These are phyloP conservation scores for Fragaria vesca DNA, from an alignment of 306 rosid genomes.

Conservation along the genomic window DNA sequence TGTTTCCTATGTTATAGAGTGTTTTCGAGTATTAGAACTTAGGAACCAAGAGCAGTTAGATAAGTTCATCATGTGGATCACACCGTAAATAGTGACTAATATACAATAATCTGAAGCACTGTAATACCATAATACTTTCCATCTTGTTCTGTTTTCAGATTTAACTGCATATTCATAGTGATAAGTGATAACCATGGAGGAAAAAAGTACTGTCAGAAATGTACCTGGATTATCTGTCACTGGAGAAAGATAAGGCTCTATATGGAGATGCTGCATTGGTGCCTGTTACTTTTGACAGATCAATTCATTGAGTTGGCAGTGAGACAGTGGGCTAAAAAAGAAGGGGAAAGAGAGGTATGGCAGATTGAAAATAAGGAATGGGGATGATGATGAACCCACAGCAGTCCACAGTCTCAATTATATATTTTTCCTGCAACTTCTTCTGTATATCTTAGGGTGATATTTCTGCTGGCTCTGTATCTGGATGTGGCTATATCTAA, in stretches of 20 bases:
- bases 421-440: slow-evolving; percentile 30
- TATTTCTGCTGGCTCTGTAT: slow-evolving; percentile 18
- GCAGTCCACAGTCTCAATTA: slow-evolving; percentile 32
- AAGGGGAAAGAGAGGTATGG: slow-evolving; percentile 9
- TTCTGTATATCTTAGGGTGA: slow-evolving; percentile 1
- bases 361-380: slow-evolving; percentile 7
- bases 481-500: neutral
- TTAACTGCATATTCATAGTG: slow-evolving; percentile 15
- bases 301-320: slow-evolving; percentile 34
- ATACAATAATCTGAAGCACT: too few relatives aligned
- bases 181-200: slow-evolving; percentile 24
- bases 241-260: slow-evolving; percentile 22
- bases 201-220: slow-evolving; percentile 35
- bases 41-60: neutral
- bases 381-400: slow-evolving; percentile 14
- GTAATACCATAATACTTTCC: neutral
- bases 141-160: slow-evolving; percentile 30
- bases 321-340: slow-evolving; percentile 9
- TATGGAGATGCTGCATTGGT: slow-evolving; percentile 30
- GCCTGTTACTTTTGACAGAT: slow-evolving; percentile 35
- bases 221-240: slow-evolving; percentile 45
- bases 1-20: neutral
- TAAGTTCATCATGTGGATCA: neutral
- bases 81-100: neutral
- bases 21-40: neutral